Evolutionary conservation across 2,329 filamentous ascomycete species (phyloP), one percentile per base, ranked within the genome.

Genomic region (Beauveria rudraprayagi): DNA sequence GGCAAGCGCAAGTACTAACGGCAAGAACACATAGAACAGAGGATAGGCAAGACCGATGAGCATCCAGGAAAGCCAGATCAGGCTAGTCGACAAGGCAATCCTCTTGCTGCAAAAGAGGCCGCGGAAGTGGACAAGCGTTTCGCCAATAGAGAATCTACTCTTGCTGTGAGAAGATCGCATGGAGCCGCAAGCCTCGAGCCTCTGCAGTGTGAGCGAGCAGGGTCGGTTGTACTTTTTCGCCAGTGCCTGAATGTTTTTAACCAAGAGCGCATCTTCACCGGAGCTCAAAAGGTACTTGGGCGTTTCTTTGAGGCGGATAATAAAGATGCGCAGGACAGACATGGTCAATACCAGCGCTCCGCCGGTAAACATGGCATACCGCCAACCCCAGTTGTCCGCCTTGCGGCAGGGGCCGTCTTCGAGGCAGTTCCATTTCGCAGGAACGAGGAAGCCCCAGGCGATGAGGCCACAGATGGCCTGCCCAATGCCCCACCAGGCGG

Each of bases 21-120:
- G 84, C 1, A 91, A 74, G 70, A 91, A 92, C 58, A 90, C 87
- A 65, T 89, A 88, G 72, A 89, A 92, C 0, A 92, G 76, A 0
- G 89, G 88, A 66, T 91, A 91, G 0, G 86, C 87, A 0, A 91
- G 78, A 7, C 88, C 88, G 40, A 90, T 88, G 2, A 88, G 69
- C 0, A 83, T 78, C 88, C 88, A 91, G 0, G 83, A 86, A 6
- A 88, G 68, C 83, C 86, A 89, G 64, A 91, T 84, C 62, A 91
- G 73, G 0, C 74, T 64, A 0, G 87, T 91, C 0, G 83, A 87
- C 2, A 85, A 68, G 1, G 75, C 82, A 60, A 90, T 82, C 61
- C 77, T 80, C 57, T 71, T 80, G 0, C 85, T 89, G 0, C 76
- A 73, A 66, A 88, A 91, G 1, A 92, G 79, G 3, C 87, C 88